Evolutionary conservation across 176 grass and related monocot species (phyloP), one percentile per base, ranked within the genome.

Genomic region (Themeda triandra): DNA sequence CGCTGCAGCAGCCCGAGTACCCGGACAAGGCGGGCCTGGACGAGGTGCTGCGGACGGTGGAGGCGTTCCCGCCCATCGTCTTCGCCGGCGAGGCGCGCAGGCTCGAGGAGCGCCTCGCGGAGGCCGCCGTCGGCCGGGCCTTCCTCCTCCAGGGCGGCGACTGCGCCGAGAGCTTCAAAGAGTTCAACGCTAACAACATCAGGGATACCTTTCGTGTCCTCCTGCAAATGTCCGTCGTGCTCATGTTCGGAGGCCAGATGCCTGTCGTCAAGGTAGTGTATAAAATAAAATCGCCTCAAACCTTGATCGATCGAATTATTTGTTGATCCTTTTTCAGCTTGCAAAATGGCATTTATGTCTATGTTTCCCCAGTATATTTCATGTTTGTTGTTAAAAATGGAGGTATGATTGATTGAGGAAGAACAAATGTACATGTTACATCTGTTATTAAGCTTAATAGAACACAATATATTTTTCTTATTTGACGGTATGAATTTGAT

Each of bases 131-230:
- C 41, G 95, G 95, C 24, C 41, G 92, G 3, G 88, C 92, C 40
- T 97, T 97, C 77, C 87, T 97, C 40, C 94, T 97, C 40, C 91
- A 93, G 81, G 94, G 91, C 21, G 94, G 94, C 13, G 94, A 96
- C 51, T 96, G 94, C 28, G 94, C 94, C 13, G 94, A 93, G 88
- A 96, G 94, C 42, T 96, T 96, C 81, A 93, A 96, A 70, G 93
- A 95, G 78, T 95, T 95, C 88, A 87, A 89, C 75, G 93, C 90
- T 19, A 95, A 95, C 58, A 95, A 95, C 79, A 95, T 95, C 63
- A 76, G 93, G 18, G 93, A 95, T 35, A 95, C 93, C 84, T 92
- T 95, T 44, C 80, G 93, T 10, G 88, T 95, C 36, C 78, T 95
- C 23, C 88, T 95, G 63, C 93, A 95, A 82, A 96, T 96, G 94